A percentile compares a stretch with the other conserved stretches of the same genome.
Conservation (phyloP, 257 asterid genomes). For the Rubia yunnanensis region DNA sequence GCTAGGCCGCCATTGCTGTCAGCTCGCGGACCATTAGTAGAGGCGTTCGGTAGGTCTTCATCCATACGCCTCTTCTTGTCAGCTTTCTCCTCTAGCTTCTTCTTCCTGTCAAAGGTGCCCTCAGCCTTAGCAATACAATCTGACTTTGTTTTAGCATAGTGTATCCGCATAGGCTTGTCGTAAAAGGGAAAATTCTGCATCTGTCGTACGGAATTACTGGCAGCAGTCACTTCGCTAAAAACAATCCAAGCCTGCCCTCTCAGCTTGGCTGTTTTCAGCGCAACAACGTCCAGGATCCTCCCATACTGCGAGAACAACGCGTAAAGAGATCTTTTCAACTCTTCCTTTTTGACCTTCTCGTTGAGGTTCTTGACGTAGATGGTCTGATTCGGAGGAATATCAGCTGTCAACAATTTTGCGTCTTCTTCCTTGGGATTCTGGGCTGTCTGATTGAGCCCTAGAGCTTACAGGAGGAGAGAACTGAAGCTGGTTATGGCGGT, state of each 20-base stretch:
- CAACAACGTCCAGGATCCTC: conserved; percentile 87
- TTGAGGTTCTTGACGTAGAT: conserved; percentile 82
- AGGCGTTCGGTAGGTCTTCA: conserved; percentile 48
- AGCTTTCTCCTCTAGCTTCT: conserved; percentile 95
- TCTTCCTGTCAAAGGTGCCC: conserved; percentile 95
- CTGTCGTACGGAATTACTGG: conserved; percentile 95
- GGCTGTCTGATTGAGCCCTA: not conserved
- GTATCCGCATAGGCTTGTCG: conserved; percentile 91
- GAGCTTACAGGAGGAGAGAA: not conserved
- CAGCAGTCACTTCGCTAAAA: conserved; percentile 90
- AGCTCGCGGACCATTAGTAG: conserved; percentile 60
- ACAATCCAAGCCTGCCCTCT: conserved; percentile 99
- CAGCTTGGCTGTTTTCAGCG: conserved; percentile 84
- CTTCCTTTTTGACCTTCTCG: conserved; percentile 95
- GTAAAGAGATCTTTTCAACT: conserved; percentile 98
- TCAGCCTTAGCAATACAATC: conserved; percentile 97
- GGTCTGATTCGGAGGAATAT: conserved; percentile 91
- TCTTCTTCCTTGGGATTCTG: not conserved
- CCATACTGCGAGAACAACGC: conserved; percentile 98
- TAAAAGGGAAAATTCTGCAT: conserved; percentile 96
- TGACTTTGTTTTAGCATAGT: conserved; percentile 83
- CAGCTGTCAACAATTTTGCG: conserved; percentile 69
- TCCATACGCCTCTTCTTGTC: conserved; percentile 64
- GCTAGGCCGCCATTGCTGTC: conserved; percentile 71
- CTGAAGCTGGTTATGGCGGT: conserved; percentile 6